These are phyloP conservation scores for Endocarpon pusillum DNA, from an alignment of 495 filamentous ascomycete species.

Conservation along the genomic window DNA sequence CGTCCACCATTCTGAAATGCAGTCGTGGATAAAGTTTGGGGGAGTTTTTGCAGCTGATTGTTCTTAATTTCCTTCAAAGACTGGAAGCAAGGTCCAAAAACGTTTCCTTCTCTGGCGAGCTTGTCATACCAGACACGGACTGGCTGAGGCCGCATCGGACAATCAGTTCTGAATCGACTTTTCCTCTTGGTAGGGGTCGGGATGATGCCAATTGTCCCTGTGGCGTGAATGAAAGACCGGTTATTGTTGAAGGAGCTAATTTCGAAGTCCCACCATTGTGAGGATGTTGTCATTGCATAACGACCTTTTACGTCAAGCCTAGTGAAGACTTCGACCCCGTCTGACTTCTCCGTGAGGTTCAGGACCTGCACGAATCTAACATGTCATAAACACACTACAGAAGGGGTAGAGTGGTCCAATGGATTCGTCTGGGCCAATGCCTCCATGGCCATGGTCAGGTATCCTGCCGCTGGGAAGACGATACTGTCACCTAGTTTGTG, in stretches of 20 bases:
- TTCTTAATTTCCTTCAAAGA: too few relatives aligned
- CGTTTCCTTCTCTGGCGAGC: background rate
- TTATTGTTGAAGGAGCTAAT: slow-evolving; percentile 11
- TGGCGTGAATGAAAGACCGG: slow-evolving; percentile 8
- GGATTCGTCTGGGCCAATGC: slow-evolving; percentile 22
- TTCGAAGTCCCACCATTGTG: slow-evolving; percentile 12
- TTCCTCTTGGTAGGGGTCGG: background rate
- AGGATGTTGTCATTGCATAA: slow-evolving; percentile 5
- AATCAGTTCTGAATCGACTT: slow-evolving; percentile 1
- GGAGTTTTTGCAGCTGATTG: background rate
- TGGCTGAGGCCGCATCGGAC: background rate
- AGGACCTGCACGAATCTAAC: too few relatives aligned
- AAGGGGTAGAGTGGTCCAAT: too few relatives aligned
- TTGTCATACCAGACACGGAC: background rate
- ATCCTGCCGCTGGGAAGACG: slow-evolving; percentile 16
- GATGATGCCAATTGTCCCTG: slow-evolving; percentile 4
- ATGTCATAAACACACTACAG: too few relatives aligned
- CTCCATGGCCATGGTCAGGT: slow-evolving; percentile 15
- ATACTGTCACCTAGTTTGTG: slow-evolving; percentile 14
- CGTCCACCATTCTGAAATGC: too few relatives aligned
- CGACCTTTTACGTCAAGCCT: slow-evolving; percentile 2
- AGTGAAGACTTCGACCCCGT: slow-evolving; percentile 5
- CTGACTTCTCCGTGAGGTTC: slow-evolving; percentile 6
- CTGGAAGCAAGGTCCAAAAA: background rate
- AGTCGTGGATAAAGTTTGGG: slow-evolving; percentile 3